Conservation (phyloP, 305 asterid genomes). For the Fraxinus albicans region DNA sequence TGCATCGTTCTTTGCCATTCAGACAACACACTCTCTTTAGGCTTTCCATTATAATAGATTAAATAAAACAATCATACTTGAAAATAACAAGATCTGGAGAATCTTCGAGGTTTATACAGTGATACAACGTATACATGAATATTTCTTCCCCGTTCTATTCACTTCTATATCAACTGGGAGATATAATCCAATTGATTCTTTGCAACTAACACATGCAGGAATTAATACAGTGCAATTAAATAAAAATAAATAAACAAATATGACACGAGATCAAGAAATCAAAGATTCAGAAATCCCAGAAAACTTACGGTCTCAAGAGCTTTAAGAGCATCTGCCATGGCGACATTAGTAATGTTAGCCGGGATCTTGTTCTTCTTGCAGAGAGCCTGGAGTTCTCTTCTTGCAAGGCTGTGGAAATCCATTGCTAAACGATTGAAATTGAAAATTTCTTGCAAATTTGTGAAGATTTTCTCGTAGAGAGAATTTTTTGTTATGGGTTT, state of each 20-base stretch:
- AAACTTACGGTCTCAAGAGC: conserved; percentile 45
- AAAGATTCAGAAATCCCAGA: neutral
- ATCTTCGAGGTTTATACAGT: neutral
- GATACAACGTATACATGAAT: neutral
- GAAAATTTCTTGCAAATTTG: neutral
- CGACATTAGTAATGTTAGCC: conserved; percentile 61
- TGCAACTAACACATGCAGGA: neutral
- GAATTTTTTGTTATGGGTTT: neutral
- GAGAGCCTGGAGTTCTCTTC: conserved; percentile 70
- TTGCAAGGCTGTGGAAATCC: conserved; percentile 52
- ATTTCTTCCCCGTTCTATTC: neutral
- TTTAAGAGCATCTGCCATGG: conserved; percentile 64
- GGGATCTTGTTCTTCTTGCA: conserved; percentile 72
- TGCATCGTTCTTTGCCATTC: neutral
- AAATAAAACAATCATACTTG: neutral
- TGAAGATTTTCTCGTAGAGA: neutral
- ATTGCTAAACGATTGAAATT: conserved; percentile 20
- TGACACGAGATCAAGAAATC: neutral
- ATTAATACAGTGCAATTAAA: neutral
- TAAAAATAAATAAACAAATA: neutral
- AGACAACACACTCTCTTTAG: neutral
- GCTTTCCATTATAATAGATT: neutral
- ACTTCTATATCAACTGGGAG: neutral
- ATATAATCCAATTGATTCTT: neutral
- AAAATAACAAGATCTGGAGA: neutral